These are phyloP conservation scores for Hygrocybe punicea DNA, from an alignment of 768 basidiomycete species.

Conservation along the genomic window DNA sequence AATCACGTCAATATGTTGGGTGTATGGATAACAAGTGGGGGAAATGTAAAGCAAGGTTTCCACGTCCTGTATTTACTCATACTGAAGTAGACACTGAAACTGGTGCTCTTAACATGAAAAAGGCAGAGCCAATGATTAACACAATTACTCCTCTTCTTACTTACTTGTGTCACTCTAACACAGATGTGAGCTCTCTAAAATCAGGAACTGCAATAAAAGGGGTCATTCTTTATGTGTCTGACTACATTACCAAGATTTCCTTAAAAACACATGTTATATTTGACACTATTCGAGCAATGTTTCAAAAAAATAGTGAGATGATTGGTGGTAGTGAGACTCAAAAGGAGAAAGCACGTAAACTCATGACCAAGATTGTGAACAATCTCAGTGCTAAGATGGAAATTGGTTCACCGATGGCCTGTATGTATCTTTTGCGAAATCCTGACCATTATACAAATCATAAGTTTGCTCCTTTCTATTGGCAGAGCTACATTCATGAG, in stretches of 20 bases:
- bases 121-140: conserved; percentile 27
- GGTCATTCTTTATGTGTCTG: conserved; percentile 26
- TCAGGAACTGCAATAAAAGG: conserved; percentile 18
- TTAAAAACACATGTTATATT: conserved; percentile 30
- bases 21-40: conserved; percentile 28
- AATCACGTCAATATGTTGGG: conserved; percentile 11
- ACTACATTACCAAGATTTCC: conserved; percentile 27
- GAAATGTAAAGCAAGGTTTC: conserved; percentile 34
- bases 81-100: conserved; percentile 27
- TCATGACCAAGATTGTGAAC: conserved; percentile 29
- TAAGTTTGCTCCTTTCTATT: conserved; percentile 19
- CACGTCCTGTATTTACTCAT: conserved; percentile 15
- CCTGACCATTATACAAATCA: conserved; percentile 35
- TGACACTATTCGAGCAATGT: conserved; percentile 22
- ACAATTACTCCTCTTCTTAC: too few species aligned
- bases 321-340: conserved; percentile 20
- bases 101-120: conserved; percentile 27
- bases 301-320: conserved; percentile 21
- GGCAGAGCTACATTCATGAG: conserved; percentile 14
- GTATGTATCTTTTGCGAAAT: conserved; percentile 21
- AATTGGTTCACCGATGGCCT: conserved; percentile 29
- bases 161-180: too few species aligned
- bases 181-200: too few species aligned
- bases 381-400: conserved; percentile 26
- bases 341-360: conserved; percentile 15